Conservation (phyloP, 177 flowering plant genomes). For the Vitis hybrid region DNA sequence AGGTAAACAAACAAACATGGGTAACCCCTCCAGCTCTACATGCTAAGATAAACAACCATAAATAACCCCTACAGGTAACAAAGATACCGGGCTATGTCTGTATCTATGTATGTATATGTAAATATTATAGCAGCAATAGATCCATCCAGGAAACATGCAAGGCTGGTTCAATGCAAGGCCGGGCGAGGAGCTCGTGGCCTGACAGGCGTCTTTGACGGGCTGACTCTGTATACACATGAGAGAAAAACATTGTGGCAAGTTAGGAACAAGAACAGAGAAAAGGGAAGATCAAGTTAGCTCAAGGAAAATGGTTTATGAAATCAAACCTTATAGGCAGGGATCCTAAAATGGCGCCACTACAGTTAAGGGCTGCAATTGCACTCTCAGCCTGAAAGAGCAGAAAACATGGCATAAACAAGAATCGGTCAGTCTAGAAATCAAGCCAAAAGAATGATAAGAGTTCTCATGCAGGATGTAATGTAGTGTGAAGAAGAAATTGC, state of each 20-base stretch:
- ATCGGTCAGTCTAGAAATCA: background rate
- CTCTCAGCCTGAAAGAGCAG: conserved; percentile 68
- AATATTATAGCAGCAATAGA: conserved; percentile 19
- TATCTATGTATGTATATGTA: conserved; percentile 32
- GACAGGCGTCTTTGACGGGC: conserved; percentile 92
- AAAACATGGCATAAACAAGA: background rate
- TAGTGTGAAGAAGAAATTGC: too few species aligned
- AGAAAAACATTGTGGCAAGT: background rate
- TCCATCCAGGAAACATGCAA: background rate
- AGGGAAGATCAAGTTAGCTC: background rate
- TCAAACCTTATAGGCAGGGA: conserved; percentile 65
- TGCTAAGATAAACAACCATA: background rate
- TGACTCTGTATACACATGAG: conserved; percentile 53
- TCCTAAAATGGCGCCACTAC: conserved; percentile 70
- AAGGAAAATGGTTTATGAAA: too few species aligned
- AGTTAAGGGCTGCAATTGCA: conserved; percentile 76
- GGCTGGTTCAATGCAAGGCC: conserved; percentile 27
- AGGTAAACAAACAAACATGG: conserved; percentile 11
- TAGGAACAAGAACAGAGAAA: background rate
- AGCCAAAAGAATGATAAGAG: background rate
- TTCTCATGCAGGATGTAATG: background rate
- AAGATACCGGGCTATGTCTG: conserved; percentile 24
- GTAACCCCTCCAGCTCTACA: conserved; percentile 6
- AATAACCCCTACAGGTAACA: conserved; percentile 13
- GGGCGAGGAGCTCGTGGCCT: conserved; percentile 69